Evolutionary conservation across 2,329 filamentous ascomycete species (phyloP).

Genomic region (Trichoderma endophyticum): DNA sequence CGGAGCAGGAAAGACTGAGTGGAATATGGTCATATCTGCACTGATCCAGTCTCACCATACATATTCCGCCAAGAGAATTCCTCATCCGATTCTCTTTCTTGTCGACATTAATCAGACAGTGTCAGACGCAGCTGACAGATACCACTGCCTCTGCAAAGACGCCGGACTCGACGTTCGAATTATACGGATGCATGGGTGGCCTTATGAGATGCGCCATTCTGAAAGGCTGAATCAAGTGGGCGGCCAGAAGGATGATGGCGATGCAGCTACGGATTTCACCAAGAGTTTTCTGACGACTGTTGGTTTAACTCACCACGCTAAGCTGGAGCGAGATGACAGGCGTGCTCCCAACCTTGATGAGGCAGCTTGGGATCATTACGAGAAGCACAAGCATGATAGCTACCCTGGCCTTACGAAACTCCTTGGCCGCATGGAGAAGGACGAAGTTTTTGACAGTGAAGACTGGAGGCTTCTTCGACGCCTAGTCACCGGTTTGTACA

Average conservation of each 20-base stretch:
- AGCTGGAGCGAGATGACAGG: constrained; percentile 18
- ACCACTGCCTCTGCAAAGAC: constrained; percentile 36
- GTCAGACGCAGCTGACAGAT: constrained; percentile 44
- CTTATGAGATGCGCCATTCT: constrained; percentile 35
- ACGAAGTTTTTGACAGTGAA: constrained; percentile 25
- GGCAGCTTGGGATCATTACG: constrained; percentile 41
- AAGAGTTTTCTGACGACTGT: constrained; percentile 34
- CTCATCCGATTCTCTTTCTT: constrained; percentile 41
- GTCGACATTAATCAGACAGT: constrained; percentile 48
- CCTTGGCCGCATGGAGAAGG: constrained; percentile 33
- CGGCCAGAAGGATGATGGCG: neutral
- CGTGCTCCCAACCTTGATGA: constrained; percentile 42
- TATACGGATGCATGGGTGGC: constrained; percentile 42
- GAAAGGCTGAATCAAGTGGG: constrained; percentile 27
- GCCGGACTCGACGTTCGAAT: constrained; percentile 35
- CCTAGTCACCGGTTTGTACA: constrained; percentile 37
- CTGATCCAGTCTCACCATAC: constrained; percentile 35
- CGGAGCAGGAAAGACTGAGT: constrained; percentile 47
- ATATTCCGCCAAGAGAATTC: constrained; percentile 23
- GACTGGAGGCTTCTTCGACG: constrained; percentile 32
- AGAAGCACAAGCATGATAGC: constrained; percentile 28
- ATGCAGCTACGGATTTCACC: constrained; percentile 32
- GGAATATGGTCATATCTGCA: constrained; percentile 42
- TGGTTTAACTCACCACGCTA: constrained; percentile 24
- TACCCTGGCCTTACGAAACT: constrained; percentile 37